Conservation (phyloP, 164 flowering plant species). For the Vitis vinifera region ASM3070453v1 NC_081814.1:3742501-3743000, state of each 20-base stretch:
- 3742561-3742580: neutral
- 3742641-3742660: neutral
- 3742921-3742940: conserved; percentile 22
- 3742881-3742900: conserved; percentile 32
- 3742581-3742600: neutral
- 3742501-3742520: too few relatives aligned
- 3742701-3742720: conserved; percentile 30
- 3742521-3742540: neutral
- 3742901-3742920: conserved; percentile 25
- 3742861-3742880: conserved; percentile 26
- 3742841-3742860: conserved; percentile 23
- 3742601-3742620: neutral
- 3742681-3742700: conserved; percentile 30
- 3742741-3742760: neutral
- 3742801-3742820: conserved; percentile 35
- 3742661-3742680: conserved; percentile 17
- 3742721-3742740: conserved; percentile 24
- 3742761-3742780: conserved; percentile 4
- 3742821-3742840: conserved; percentile 28
- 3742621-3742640: neutral
- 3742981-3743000: conserved; percentile 1
- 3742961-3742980: conserved; percentile 5
- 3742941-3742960: conserved; percentile 28
- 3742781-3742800: conserved; percentile 25
- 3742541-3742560: neutral